phyloP scores from a whole-genome alignment of 2,329 filamentous ascomycete genomes.

The Ramularia collo-cygni region DNA sequence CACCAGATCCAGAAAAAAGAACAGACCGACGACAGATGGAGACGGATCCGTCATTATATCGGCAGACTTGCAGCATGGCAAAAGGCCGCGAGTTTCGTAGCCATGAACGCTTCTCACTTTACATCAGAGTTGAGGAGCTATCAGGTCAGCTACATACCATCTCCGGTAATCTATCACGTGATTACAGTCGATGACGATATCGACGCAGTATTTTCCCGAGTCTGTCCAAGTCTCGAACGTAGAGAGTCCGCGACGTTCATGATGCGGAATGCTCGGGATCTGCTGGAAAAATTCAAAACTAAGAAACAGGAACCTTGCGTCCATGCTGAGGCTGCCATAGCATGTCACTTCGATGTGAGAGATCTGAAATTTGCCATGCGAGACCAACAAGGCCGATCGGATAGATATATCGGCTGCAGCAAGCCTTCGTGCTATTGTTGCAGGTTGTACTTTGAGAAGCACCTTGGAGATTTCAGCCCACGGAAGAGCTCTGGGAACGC shows the following conservation, averaged over 20 bases:
- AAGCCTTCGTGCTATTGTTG: constrained; percentile 9
- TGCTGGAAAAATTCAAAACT: neutral
- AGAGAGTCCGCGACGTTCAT: too few relatives aligned
- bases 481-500: constrained; percentile 3
- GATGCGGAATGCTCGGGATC: too few relatives aligned
- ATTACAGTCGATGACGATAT: neutral
- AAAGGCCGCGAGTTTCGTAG: neutral
- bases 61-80: constrained; percentile 1
- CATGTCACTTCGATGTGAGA: constrained; percentile 4
- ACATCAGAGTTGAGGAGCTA: neutral
- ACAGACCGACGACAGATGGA: neutral
- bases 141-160: neutral
- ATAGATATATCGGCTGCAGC: constrained; percentile 6
- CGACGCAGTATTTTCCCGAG: neutral
- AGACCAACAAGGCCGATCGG: too few relatives aligned
- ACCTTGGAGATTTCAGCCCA: constrained; percentile 1
- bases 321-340: constrained; percentile 4
- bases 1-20: neutral
- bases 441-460: constrained; percentile 2
- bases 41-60: neutral
- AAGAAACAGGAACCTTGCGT: neutral
- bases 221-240: neutral
- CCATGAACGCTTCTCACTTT: too few relatives aligned
- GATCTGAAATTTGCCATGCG: constrained; percentile 1
- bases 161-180: neutral